Base-by-base conservation (phyloP, 345 rosid species). In the Erodium maritimum region DNA sequence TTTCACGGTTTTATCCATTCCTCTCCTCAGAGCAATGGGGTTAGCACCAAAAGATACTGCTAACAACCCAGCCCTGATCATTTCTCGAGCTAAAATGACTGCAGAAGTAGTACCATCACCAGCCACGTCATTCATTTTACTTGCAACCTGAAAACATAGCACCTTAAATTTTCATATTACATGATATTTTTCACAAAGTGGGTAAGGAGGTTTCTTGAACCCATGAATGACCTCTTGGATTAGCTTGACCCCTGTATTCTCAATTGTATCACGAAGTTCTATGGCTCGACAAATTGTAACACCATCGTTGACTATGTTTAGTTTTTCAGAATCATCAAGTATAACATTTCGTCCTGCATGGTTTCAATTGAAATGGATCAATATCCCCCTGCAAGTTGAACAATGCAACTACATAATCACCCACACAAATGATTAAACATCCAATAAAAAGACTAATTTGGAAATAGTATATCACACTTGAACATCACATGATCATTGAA, bases 21-120 rank as follows among this genome's bases (percentile, higher is more conserved):
- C 96, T 50, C 71, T 81, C 76, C 71, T 77, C 46, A 85, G 60
- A 25, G 86, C 72, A 73, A 83, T 67, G 45, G 88, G 84, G 61
- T 81, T 83, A 61, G 90, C 87, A 59, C 91, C 89, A 65, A 69
- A 73, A 67, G 82, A 45, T 68, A 86, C 81, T 2, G 84, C 85
- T 69, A 88, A 55, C 68, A 84, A 57, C 50, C 96, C 96, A 34
- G 72, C 74, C 60, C 78, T 86, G 71, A 88, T 80, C 84, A 88
- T 81, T 55, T 69, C 88, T 64, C 88, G 80, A 60, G 95, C 87
- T 74, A 86, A 79, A 56, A 82, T 73, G 50, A 82, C 75, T 1
- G 91, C 87, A 67, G 93, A 88, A 5, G 96, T 81, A 0, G 96
- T 91, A 57, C 96, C 96, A 73, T 88, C 96, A 58, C 98, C 96